These are phyloP conservation scores for Phaeosphaeria sp. DNA, from an alignment of 2,329 filamentous ascomycete genomes.

Conservation along the genomic window DNA sequence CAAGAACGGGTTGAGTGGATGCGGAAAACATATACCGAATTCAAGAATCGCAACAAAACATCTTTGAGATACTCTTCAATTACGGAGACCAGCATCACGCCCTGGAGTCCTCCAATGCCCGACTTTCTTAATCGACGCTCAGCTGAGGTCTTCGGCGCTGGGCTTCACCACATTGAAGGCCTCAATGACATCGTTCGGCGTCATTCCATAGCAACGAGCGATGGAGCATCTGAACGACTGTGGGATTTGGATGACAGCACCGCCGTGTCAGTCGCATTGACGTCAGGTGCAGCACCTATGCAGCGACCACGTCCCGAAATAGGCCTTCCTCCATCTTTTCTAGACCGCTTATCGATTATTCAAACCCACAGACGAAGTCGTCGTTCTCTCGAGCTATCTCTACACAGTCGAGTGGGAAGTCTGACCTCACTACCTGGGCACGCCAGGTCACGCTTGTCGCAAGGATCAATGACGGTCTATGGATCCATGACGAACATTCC, in stretches of 20 bases:
- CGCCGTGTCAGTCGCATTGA: not conserved
- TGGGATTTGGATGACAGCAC: not conserved
- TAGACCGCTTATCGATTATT: not conserved
- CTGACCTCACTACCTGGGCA: not conserved
- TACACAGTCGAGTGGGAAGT: not conserved
- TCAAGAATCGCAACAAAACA: not conserved
- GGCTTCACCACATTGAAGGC: not conserved
- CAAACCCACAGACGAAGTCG: not conserved
- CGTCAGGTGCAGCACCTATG: not conserved
- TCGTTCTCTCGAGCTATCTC: not conserved
- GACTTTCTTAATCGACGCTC: not conserved
- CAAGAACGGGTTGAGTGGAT: not conserved
- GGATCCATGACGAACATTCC: not conserved
- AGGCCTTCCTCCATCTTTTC: not conserved
- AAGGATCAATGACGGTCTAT: not conserved
- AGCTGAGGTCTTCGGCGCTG: not conserved
- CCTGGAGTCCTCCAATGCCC: not conserved
- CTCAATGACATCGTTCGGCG: not conserved
- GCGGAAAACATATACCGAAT: conserved; percentile 1
- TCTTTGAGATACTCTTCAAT: not conserved
- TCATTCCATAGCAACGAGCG: not conserved
- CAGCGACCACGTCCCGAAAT: not conserved
- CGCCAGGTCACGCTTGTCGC: not conserved
- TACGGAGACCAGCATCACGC: not conserved
- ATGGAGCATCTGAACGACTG: not conserved